Evolutionary conservation across 2,329 filamentous ascomycete genomes (phyloP).

Genomic region (Penicillium crustosum): DNA sequence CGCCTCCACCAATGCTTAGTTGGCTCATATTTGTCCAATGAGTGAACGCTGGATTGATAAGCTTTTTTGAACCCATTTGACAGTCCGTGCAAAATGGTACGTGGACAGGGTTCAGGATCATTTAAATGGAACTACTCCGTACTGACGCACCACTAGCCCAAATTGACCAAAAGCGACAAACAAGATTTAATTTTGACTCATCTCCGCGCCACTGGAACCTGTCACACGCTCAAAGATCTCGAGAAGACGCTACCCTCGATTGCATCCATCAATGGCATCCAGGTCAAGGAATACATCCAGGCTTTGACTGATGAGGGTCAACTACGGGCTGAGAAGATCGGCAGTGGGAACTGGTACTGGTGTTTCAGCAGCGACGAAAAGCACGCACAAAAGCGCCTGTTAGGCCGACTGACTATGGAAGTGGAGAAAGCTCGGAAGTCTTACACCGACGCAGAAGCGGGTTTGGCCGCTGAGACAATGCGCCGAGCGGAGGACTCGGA

Average conservation of each 20-base stretch:
- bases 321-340: slow-evolving; percentile 68
- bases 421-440: slow-evolving; percentile 31
- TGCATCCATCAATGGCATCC: slow-evolving; percentile 64
- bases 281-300: slow-evolving; percentile 67
- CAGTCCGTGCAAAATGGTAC: slow-evolving; percentile 17
- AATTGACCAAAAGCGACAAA: slow-evolving; percentile 59
- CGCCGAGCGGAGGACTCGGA: slow-evolving; percentile 30
- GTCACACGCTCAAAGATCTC: slow-evolving; percentile 66
- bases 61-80: neutral
- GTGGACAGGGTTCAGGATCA: neutral
- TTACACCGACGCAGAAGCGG: slow-evolving; percentile 36
- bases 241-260: slow-evolving; percentile 63
- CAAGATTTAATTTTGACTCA: slow-evolving; percentile 58
- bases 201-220: slow-evolving; percentile 60
- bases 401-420: slow-evolving; percentile 30
- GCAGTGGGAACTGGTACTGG: slow-evolving; percentile 72
- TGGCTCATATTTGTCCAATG: slow-evolving; percentile 1
- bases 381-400: slow-evolving; percentile 43
- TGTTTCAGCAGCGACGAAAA: slow-evolving; percentile 61
- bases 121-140: neutral
- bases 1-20: slow-evolving; percentile 15
- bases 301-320: slow-evolving; percentile 60
- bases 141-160: slow-evolving; percentile 46
- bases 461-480: slow-evolving; percentile 38
- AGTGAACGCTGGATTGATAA: neutral